These are phyloP conservation scores for Pulicaria dysenterica DNA, from an alignment of 129 eudicot genomes.

Conservation along the genomic window DNA sequence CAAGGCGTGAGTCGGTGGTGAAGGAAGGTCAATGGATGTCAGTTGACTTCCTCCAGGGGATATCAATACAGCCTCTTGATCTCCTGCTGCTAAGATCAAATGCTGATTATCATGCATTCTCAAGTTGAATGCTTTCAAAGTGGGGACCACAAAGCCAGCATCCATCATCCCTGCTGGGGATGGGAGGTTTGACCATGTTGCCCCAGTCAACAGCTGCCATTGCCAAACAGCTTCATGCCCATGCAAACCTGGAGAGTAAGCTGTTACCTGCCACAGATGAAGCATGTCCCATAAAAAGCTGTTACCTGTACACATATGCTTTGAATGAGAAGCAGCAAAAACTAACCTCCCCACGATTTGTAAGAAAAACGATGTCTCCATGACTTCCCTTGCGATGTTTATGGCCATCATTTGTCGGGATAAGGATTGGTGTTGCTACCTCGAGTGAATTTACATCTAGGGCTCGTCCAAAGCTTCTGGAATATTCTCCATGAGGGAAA, in stretches of 20 bases:
- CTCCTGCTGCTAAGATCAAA: slow-evolving; percentile 85
- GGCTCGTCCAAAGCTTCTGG: slow-evolving; percentile 72
- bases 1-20: slow-evolving; percentile 89
- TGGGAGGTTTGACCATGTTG: slow-evolving; percentile 97
- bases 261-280: slow-evolving; percentile 64
- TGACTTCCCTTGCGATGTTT: slow-evolving; percentile 88
- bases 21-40: slow-evolving; percentile 71
- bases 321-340: background rate
- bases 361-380: slow-evolving; percentile 90
- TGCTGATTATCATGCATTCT: slow-evolving; percentile 73
- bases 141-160: slow-evolving; percentile 78
- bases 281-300: too few relatives aligned
- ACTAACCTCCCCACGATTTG: slow-evolving; percentile 90
- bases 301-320: too few relatives aligned
- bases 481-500: slow-evolving; percentile 86
- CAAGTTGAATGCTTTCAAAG: slow-evolving; percentile 63
- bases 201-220: slow-evolving; percentile 94
- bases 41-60: slow-evolving; percentile 80
- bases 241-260: slow-evolving; percentile 82
- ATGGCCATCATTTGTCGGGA: slow-evolving; percentile 83
- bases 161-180: slow-evolving; percentile 93
- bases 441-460: slow-evolving; percentile 76
- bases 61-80: slow-evolving; percentile 78
- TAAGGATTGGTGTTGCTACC: slow-evolving; percentile 91
- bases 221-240: slow-evolving; percentile 96